phyloP scores from a whole-genome alignment of 805 yeast species.

The Torulaspora maleeae region DNA sequence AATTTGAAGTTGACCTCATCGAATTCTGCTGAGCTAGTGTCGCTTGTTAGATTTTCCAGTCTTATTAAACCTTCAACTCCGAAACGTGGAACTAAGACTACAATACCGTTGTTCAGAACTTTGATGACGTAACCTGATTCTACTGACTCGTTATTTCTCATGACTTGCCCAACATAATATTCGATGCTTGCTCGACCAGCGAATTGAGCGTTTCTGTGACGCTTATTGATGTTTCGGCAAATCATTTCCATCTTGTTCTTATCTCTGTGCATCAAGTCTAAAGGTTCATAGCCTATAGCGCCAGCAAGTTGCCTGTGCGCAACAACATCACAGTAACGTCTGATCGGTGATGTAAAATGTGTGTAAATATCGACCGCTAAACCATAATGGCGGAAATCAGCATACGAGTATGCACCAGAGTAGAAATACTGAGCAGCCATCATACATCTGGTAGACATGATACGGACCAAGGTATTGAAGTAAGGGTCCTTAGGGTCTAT shows the following conservation, averaged over 20 bases:
- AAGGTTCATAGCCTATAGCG: constrained; percentile 89
- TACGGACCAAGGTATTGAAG: constrained; percentile 88
- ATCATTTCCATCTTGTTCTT: constrained; percentile 84
- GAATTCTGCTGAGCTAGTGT: constrained; percentile 56
- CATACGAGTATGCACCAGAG: constrained; percentile 81
- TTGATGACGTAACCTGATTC: constrained; percentile 91
- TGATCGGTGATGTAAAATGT: constrained; percentile 96
- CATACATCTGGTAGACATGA: constrained; percentile 98
- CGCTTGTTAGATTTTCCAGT: constrained; percentile 65
- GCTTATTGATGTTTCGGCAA: constrained; percentile 81
- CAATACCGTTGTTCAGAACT: constrained; percentile 91
- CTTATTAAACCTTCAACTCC: constrained; percentile 94
- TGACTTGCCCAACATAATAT: constrained; percentile 96
- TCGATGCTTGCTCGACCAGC: constrained; percentile 98
- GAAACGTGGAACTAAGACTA: constrained; percentile 88
- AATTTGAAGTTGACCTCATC: constrained; percentile 76
- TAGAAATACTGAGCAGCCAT: constrained; percentile 98
- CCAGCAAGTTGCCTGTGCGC: constrained; percentile 97
- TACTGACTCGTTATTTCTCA: constrained; percentile 72
- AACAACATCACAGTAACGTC: constrained; percentile 96
- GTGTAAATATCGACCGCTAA: constrained; percentile 96
- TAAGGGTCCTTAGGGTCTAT: constrained; percentile 78
- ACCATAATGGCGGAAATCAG: constrained; percentile 95
- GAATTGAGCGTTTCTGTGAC: constrained; percentile 97
- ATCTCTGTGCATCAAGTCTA: constrained; percentile 79